Base-by-base conservation (phyloP, 2,329 filamentous ascomycete species). In the Tolypocladium amazonense region DNA sequence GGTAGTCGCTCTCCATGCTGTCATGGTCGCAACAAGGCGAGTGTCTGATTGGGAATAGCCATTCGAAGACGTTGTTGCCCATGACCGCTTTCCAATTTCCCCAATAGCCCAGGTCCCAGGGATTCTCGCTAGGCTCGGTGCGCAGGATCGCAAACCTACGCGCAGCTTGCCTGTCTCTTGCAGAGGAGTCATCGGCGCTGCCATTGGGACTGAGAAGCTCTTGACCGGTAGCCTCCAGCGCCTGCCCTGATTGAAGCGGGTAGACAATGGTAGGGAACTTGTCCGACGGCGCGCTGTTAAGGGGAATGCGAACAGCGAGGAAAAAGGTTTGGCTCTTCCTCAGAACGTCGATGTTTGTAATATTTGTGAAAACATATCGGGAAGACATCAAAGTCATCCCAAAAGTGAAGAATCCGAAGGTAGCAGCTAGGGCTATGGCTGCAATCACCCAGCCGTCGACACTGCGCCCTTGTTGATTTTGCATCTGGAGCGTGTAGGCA, bases 281-380 rank as follows among this genome's bases (percentile, higher is more conserved):
- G 45, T 73, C 71, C 35, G 78, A 75, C 1, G 73, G 63, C 23
- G 68, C 72, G n/a, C 74, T 78, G 52, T 72, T 75, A 45, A 70
- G 73, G 23, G 86, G 87, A 23, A 93, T 80, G 30, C 86, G 81
- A 7, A 97, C 83, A 1, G 93, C 92, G 38, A 97, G 76, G 57
- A 86, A 85, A 73, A 88, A 87, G 6, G 85, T 82, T 62, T 83
- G 85, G 23, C 75, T 79, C 62, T 78, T 81, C 59, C 79, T 81
- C 33, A 96, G 77, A 60, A 87, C 83, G 70, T 99, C 94, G 61
- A 99, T 87, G 23, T 91, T 95, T 0, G 92, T 96, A 55, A 86
- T 80, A 68, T 97, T 97, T 58, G 81, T 76, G 55, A 88, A 73
- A 45, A 88, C 81, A 67, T 91, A 87, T 63, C 88, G 84, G 45